Base-by-base conservation (phyloP, 257 asterid species). In the Linaria vulgaris region DNA sequence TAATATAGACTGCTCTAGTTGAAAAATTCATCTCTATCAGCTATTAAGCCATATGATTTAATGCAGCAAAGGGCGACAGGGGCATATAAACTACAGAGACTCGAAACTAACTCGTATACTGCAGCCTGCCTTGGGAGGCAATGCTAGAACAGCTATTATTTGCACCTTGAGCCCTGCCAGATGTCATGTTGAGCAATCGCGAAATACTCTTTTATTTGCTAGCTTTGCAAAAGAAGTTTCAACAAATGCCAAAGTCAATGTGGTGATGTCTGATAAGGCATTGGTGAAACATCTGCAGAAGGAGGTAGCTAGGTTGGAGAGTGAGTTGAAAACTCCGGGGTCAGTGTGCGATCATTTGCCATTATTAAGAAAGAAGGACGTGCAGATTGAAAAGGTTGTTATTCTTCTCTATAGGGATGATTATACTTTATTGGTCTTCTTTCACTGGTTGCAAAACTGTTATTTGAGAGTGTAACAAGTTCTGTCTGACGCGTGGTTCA, bases 221-320 rank as follows among this genome's bases (percentile, higher is more conserved):
- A 69, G 83, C 72, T 94, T 97, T 67, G 99, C 99, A 50, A 94
- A 94, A 84, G 97, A 94, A 84, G 99, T 94, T 59, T 75, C 91
- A 17, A 94, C 99, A 52, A 94, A 90, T 72, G 99, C 99, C 68
- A 88, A 86, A 78, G 99, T 94, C 86, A 94, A 94, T 59, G 97
- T 94, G n/a, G 97, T 94, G 72, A 86, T 94, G 96, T 90, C 99
- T 79, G 99, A 94, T 73, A 94, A 90, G 80, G 96, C 99, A 60
- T 77, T 94, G 86, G 99, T 94, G 78, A 94, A 94, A 76, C 97
- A 94, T 67, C 85, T 94, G 76, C 99, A 94, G 79, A 94, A 79
- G 73, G 99, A 94, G 87, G 82, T 94, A 61, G 97, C 99, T 23
- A 76, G 99, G 74, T 72, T 94, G 87, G 99, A 94, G 85, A 82